Evolutionary conservation across 768 basidiomycete species (phyloP), one percentile per base, ranked within the genome.

Genomic region (Pleurotus ostreatus): DNA sequence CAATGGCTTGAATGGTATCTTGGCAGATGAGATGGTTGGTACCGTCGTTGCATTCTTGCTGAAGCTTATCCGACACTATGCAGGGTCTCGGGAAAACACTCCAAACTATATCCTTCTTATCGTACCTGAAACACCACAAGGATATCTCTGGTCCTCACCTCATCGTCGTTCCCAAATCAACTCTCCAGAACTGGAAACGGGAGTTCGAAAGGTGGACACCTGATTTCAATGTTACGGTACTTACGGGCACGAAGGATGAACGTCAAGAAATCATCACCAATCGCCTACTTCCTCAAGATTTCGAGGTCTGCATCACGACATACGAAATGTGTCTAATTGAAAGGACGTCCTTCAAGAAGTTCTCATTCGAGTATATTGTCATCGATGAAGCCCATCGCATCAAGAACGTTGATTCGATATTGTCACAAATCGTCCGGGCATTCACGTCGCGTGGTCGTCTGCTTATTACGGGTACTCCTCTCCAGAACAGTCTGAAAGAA

Each of bases 361-460:
- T 98, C 69, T 89, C 88, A 0, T 98, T 98, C 76, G 92, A 96
- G 70, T 98, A 98, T 72, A 98, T 98, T 70, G 84, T 90, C 61
- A 98, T 99, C 65, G 96, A 99, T 72, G 96, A 99, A 73, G 96
- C 96, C 0, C 96, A 99, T 66, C 89, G 97, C 20, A 99, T 99
- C 81, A 98, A 98, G 77, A 98, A 98, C 68, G 94, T 96, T 62
- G 93, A 98, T 69, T 96, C 93, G 11, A 88, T 98, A 64, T 81
- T 99, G 13, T 87, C 88, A 13, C 93, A 97, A 71, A 98, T 99
- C 65, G 93, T 98, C 47, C 84, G 96, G 48, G 77, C 89, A 2
- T 98, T 98, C 72, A 81, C 83, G 63, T 91, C 89, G 43, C 83
- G 95, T 26, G 95, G 94, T 0, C 79, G 97, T 41, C 73, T 99